Base-by-base conservation (phyloP, 441 rosid species). In the Caryocar brasiliense region DNA sequence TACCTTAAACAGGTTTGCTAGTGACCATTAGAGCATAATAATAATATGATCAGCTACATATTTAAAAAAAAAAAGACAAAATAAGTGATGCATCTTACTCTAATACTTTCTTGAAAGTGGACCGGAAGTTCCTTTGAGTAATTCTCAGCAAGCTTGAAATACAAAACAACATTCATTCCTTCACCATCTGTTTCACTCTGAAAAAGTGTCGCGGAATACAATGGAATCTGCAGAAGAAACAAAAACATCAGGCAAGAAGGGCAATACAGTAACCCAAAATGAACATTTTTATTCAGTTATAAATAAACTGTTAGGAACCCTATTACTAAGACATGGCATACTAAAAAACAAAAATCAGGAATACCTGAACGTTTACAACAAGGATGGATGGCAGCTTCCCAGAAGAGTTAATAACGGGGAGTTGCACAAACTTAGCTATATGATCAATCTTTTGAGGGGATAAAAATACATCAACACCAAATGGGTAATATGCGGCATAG, bases 351-450 rank as follows among this genome's bases (percentile, higher is more conserved):
- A 44, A 38, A 26, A n/a, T 13, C 13, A 49, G 52, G 41, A 53
- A 33, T 75, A 89, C 97, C 93, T 89, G 97, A 38, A 89, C 95
- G 61, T 89, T 89, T 57, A 89, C 88, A 52, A 85, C 79, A 47
- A 89, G 95, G 21, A 89, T 67, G 42, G 78, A 23, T 28, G 97
- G 95, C 46, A 85, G 78, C 56, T 75, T 75, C 37, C 72, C 74
- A 28, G 79, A 62, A 47, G 78, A 55, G 38, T 66, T 67, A 58
- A 56, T 48, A 29, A 32, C 67, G 19, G 97, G 97, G 43, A 89
- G 95, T 48, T 89, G 78, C 56, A 89, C 85, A 53, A 72, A 74
- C 41, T 66, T 82, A 64, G 95, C 86, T 43, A 89, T 72, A 65
- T 89, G 95, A 64, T 78, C 61, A 58, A 85, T 59, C 63, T 89